Evolutionary conservation across 129 eudicot genomes (phyloP).

Genomic region (Silybum marianum): DNA sequence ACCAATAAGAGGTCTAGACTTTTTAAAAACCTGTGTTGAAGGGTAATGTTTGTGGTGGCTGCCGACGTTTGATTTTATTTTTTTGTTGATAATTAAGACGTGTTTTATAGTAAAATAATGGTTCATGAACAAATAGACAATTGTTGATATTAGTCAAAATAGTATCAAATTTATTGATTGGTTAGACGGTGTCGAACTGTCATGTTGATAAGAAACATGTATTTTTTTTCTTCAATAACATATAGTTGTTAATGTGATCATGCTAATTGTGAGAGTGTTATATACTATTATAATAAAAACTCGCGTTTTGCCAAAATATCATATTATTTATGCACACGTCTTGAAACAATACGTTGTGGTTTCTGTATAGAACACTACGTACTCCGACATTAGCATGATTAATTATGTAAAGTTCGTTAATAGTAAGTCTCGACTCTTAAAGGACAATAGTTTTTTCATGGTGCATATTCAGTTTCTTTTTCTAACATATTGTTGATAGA

Average conservation of each 20-base stretch:
- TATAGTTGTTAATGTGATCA: neutral
- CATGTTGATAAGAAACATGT: neutral
- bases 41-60: neutral
- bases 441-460: neutral
- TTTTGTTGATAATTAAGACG: neutral
- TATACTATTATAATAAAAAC: too few species aligned
- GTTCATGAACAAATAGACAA: neutral
- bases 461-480: too few species aligned
- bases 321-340: neutral
- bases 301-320: too few species aligned
- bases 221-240: neutral
- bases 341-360: neutral
- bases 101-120: neutral
- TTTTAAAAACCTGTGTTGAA: neutral
- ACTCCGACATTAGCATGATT: neutral
- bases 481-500: too few species aligned
- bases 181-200: neutral
- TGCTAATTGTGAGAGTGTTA: neutral
- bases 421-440: neutral
- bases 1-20: neutral
- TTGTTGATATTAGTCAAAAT: neutral
- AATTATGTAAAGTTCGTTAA: neutral
- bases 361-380: neutral
- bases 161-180: neutral
- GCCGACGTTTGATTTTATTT: neutral